Base-by-base conservation (phyloP, 495 filamentous ascomycete species). In the Gamarada debralockiae region DNA sequence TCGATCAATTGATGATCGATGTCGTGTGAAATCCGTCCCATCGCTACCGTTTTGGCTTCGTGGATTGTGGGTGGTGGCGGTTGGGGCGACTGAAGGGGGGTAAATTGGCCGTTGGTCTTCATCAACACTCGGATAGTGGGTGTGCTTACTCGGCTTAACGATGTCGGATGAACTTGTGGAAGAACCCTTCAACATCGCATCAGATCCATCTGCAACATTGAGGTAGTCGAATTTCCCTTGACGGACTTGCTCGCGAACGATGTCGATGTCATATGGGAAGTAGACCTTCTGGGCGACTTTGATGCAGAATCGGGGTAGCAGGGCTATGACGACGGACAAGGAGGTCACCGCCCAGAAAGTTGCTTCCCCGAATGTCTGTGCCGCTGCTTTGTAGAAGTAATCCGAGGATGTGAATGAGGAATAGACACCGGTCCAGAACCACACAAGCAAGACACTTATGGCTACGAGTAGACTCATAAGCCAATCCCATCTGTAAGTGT, bases 401-500 rank as follows among this genome's bases (percentile, higher is more conserved):
- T 59, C 74, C 2, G 89, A 80, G 18, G 72, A 75, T 5, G 76
- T 75, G 58, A 84, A 79, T 5, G 87, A 73, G 0, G 90, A 90
- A 68, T 92, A 99, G 38, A 96, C 79, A 36, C 89, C 92, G 20
- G 95, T 97, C 95, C 93, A 99, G 71, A 96, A 86, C 78, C 87
- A 99, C 61, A 97, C 84, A 62, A 97, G 76, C 22, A 97, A 65
- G 54, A 85, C 85, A 69, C 91, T 96, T 64, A 97, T 77, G 41
- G 63, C 65, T 24, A 91, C 84, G 60, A 96, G 84, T 63, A 96
- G 73, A 12, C 88, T 60, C 57, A 92, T 89, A 61, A 97, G 73
- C 92, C 92, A 97, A 67, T 99, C 95, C 95, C 95, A 97, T 52
- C 91, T 78, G 67, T 93, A 97, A 4, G 87, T 92, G 67, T 99